A percentile compares a stretch with the other conserved stretches of the same genome.
These are phyloP conservation scores for Vaccinium corymbosum DNA, from an alignment of 148 eudicot genomes.

Conservation along the genomic window DNA sequence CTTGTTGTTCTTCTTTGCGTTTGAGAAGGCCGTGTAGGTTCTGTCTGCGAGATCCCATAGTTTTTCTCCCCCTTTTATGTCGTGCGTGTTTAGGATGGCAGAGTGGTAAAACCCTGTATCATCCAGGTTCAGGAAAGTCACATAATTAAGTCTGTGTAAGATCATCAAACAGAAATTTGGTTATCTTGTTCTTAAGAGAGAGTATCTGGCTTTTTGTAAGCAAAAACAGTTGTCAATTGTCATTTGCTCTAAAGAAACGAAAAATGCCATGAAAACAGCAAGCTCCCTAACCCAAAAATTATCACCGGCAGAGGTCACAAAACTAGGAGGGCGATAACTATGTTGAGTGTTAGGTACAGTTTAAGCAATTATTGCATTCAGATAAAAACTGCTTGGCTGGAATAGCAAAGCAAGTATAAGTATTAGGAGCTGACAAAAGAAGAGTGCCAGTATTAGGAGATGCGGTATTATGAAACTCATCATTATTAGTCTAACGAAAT, in stretches of 20 bases:
- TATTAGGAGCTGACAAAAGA: background rate
- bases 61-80: constrained; percentile 14
- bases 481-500: background rate
- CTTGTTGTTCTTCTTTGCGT: constrained; percentile 61
- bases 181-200: background rate
- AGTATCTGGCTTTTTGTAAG: background rate
- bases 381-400: background rate
- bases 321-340: background rate
- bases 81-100: constrained; percentile 20
- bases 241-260: background rate
- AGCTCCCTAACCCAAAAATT: background rate
- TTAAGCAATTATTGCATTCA: background rate
- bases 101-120: constrained; percentile 23
- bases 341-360: background rate
- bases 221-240: background rate
- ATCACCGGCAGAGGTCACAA: background rate
- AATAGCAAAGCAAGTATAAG: background rate
- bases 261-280: background rate
- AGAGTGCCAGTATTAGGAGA: background rate
- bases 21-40: constrained; percentile 44
- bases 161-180: background rate
- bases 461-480: background rate
- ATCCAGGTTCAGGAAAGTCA: background rate
- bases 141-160: background rate
- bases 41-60: constrained; percentile 19